Conservation (phyloP, 345 rosid species). For the Psidium guajava region DNA sequence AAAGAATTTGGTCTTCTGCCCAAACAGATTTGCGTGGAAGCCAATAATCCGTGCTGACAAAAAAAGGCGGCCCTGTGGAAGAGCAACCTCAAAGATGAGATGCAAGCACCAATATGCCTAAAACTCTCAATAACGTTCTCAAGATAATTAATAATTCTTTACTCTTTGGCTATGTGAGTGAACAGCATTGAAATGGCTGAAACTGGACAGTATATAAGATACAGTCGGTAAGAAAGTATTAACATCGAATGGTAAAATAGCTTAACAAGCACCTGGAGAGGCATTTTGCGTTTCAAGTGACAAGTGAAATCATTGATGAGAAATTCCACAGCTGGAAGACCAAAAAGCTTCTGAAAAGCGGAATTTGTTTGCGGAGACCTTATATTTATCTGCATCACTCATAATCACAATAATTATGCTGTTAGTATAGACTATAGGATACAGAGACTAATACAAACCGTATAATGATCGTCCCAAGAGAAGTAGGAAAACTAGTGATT, state of each 20-base stretch:
- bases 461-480: background rate
- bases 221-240: background rate
- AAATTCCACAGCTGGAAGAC: conserved; percentile 92
- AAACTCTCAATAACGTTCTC: background rate
- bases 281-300: conserved; percentile 92
- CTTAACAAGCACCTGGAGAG: conserved; percentile 57
- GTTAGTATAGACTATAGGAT: background rate
- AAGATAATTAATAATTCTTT: background rate
- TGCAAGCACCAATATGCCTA: background rate
- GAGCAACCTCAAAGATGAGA: background rate
- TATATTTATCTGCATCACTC: conserved; percentile 60
- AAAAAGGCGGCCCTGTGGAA: conserved; percentile 79
- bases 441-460: background rate
- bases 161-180: background rate
- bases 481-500: background rate
- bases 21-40: conserved; percentile 82
- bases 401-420: background rate
- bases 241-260: background rate
- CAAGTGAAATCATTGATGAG: conserved; percentile 96
- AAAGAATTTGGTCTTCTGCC: conserved; percentile 85
- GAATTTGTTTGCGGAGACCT: conserved; percentile 97
- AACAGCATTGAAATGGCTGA: background rate
- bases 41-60: conserved; percentile 91
- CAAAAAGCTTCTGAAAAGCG: conserved; percentile 92
- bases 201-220: background rate